Percentiles rank a stretch among this genome's conserved stretches.
phyloP scores from a whole-genome alignment of 2,329 filamentous ascomycete genomes.

The Cercospora sojina region DNA sequence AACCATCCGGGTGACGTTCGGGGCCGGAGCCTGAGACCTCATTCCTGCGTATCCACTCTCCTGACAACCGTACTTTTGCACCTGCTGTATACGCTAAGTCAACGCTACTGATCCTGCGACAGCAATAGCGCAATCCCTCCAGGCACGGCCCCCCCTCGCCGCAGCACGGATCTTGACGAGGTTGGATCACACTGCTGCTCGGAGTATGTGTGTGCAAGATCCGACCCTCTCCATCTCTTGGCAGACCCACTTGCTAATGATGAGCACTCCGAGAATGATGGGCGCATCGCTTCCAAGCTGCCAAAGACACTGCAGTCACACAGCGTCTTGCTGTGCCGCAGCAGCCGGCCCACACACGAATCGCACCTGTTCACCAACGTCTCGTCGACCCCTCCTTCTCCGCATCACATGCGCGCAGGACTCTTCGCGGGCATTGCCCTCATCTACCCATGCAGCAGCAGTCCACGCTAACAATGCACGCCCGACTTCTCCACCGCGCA shows the following conservation, averaged over 20 bases:
- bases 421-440: neutral
- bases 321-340: neutral
- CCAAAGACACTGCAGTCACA: neutral
- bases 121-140: neutral
- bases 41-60: conserved; percentile 4
- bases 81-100: neutral
- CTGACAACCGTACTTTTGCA: neutral
- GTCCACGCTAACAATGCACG: neutral
- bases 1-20: neutral
- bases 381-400: neutral
- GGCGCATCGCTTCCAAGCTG: neutral
- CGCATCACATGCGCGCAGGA: neutral
- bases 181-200: neutral
- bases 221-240: neutral
- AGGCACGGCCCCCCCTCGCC: neutral
- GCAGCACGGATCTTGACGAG: neutral
- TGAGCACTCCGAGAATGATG: neutral
- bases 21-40: neutral
- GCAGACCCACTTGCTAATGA: neutral
- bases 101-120: neutral
- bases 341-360: neutral
- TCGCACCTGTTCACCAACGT: neutral
- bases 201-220: neutral
- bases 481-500: neutral
- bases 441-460: neutral